Evolutionary conservation across 140 eudicot species (phyloP).

Genomic region (Bidens hawaiensis): DNA sequence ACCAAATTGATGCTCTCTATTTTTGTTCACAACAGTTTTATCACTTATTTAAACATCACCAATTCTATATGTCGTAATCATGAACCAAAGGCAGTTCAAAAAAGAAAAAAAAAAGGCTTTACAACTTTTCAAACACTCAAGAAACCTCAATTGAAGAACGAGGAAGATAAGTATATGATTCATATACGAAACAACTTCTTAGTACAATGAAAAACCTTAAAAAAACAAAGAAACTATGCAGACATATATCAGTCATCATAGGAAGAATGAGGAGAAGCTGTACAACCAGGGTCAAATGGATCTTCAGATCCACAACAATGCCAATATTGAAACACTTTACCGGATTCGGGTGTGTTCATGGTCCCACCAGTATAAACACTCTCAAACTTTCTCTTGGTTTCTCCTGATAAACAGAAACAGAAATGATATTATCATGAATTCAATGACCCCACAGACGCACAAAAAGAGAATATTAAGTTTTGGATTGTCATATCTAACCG

Average conservation of each 20-base stretch:
- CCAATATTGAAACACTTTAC: slow-evolving; percentile 88
- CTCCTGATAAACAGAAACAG: slow-evolving; percentile 44
- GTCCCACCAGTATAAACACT: slow-evolving; percentile 90
- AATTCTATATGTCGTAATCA: background rate
- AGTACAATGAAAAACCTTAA: slow-evolving; percentile 4
- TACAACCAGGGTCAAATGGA: slow-evolving; percentile 95
- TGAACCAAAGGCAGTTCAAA: too few relatives aligned
- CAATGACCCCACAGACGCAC: too few relatives aligned
- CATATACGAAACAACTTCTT: background rate
- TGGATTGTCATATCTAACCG: too few relatives aligned
- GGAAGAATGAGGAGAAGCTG: slow-evolving; percentile 87
- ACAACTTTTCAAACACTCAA: background rate
- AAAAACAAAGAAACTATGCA: background rate
- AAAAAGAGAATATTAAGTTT: too few relatives aligned
- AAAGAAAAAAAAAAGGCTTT: too few relatives aligned
- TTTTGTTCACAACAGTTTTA: background rate
- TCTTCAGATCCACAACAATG: slow-evolving; percentile 99
- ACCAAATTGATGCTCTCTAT: background rate
- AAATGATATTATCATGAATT: background rate
- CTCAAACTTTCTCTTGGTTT: slow-evolving; percentile 94
- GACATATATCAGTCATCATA: slow-evolving; percentile 63
- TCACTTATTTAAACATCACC: background rate
- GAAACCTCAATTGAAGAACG: background rate
- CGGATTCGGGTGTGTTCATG: slow-evolving; percentile 77
- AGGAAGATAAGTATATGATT: background rate